Base-by-base conservation (phyloP, 1,139 yeast species). In the Debaryomycetaceae sp. region DNA sequence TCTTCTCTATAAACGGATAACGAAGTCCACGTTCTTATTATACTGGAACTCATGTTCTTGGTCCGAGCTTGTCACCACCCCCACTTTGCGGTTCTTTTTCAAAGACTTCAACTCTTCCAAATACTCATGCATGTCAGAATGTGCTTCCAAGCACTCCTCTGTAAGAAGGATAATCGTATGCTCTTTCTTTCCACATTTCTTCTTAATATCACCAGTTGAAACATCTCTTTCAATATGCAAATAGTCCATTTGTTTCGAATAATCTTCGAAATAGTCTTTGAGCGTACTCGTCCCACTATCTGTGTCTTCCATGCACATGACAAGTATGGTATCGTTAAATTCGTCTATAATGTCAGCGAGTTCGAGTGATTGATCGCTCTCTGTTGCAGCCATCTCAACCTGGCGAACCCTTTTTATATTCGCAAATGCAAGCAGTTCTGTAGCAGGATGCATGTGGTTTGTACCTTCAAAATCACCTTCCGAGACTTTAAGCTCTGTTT, bases 211-310 rank as follows among this genome's bases (percentile, higher is more conserved):
- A 22, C 26, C 11, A 8, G 26, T 22, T 8, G 26, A 22, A 11
- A 22, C 7, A 11, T 22, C 26, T 11, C 11, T 11, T 8, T 22
- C 26, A 22, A 22, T 22, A 22, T 22, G 26, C 26, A 22, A 22
- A 22, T 22, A 22, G 26, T 22, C 26, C 11, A 22, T 11, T 22
- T 22, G 26, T 22, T 22, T 11, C 26, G 11, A 22, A 11, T 11
- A 8, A 8, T 8, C 11, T 11, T 11, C 26, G 7, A 22, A 3
- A 22, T 8, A 11, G 26, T 11, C 11, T 22, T 22, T 11, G 7
- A 22, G 31, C 9, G 36, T 40, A 24, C 59, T 42, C 33, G 54
- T 59, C 11, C 11, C 26, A 8, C 7, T 22, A 22, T 8, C 7
- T 22, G 7, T 11, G 3, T 22, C 26, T 8, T 22, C 26, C 4